Evolutionary conservation across 1,139 yeast genomes (phyloP).

Genomic region (Schwanniomyces etchellsii): DNA sequence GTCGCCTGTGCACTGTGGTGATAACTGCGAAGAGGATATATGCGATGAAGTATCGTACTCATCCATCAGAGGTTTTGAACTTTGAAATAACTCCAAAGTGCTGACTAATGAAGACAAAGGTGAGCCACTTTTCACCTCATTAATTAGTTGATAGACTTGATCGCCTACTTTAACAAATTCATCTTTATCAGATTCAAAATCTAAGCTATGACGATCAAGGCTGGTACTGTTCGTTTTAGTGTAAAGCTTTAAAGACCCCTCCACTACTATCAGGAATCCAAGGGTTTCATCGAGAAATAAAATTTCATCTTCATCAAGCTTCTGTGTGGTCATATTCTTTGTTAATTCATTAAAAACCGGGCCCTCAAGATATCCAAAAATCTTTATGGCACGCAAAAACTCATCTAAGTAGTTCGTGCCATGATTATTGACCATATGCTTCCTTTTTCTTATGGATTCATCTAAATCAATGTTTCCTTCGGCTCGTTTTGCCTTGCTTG

Average conservation of each 20-base stretch:
- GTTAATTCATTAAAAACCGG: slow-evolving; percentile 92
- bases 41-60: not conserved
- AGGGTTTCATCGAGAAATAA: slow-evolving; percentile 65
- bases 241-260: slow-evolving; percentile 80
- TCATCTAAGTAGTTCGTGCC: slow-evolving; percentile 67
- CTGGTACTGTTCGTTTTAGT: slow-evolving; percentile 41
- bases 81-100: slow-evolving; percentile 55
- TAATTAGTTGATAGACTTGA: slow-evolving; percentile 66
- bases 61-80: not conserved
- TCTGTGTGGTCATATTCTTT: slow-evolving; percentile 86
- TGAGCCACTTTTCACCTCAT: slow-evolving; percentile 79
- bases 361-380: slow-evolving; percentile 87
- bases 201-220: slow-evolving; percentile 17
- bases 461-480: slow-evolving; percentile 16
- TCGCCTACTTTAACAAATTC: slow-evolving; percentile 42
- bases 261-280: slow-evolving; percentile 93
- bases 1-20: not conserved
- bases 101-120: slow-evolving; percentile 82
- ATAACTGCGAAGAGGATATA: not conserved
- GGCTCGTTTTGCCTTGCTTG: slow-evolving; percentile 7
- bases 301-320: slow-evolving; percentile 71
- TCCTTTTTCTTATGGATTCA: slow-evolving; percentile 26
- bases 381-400: slow-evolving; percentile 83
- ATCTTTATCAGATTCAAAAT: slow-evolving; percentile 23
- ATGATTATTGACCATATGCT: slow-evolving; percentile 16